These are phyloP conservation scores for Cylindrotheca closterium DNA, from an alignment of 108 stramenopile species.

Conservation along the genomic window DNA sequence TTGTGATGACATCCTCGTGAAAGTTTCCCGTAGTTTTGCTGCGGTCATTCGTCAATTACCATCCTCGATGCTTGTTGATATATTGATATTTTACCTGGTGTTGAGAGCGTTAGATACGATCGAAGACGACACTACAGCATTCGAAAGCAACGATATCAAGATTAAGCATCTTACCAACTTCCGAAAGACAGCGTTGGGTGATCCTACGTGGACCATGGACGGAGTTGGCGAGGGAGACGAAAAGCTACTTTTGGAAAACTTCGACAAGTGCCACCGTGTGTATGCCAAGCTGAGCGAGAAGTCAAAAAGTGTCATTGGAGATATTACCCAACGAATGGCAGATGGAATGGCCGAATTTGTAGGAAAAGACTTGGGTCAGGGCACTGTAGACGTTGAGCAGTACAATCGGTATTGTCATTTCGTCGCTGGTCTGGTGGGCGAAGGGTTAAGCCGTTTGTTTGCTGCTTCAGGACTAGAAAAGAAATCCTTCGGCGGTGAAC, in stretches of 20 bases:
- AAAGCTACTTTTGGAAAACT: constrained; percentile 85
- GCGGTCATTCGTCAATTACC: constrained; percentile 97
- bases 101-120: constrained; percentile 97
- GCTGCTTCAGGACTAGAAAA: constrained; percentile 78
- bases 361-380: constrained; percentile 95
- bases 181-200: constrained; percentile 81
- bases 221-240: constrained; percentile 98
- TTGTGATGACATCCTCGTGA: constrained; percentile 95
- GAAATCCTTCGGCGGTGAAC: constrained; percentile 52
- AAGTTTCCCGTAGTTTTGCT: constrained; percentile 96
- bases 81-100: constrained; percentile 96
- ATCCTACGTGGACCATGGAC: constrained; percentile 82
- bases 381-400: constrained; percentile 83
- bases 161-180: constrained; percentile 81
- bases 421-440: constrained; percentile 97
- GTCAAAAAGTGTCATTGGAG: constrained; percentile 82
- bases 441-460: constrained; percentile 96
- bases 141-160: constrained; percentile 79
- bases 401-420: constrained; percentile 99
- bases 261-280: constrained; percentile 87
- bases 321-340: constrained; percentile 97
- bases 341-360: constrained; percentile 98
- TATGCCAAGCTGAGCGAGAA: constrained; percentile 61
- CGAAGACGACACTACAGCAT: constrained; percentile 98
- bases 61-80: constrained; percentile 77